These are phyloP conservation scores for Plenodomus biglobosus DNA, from an alignment of 2,329 filamentous ascomycete genomes.

Conservation along the genomic window DNA sequence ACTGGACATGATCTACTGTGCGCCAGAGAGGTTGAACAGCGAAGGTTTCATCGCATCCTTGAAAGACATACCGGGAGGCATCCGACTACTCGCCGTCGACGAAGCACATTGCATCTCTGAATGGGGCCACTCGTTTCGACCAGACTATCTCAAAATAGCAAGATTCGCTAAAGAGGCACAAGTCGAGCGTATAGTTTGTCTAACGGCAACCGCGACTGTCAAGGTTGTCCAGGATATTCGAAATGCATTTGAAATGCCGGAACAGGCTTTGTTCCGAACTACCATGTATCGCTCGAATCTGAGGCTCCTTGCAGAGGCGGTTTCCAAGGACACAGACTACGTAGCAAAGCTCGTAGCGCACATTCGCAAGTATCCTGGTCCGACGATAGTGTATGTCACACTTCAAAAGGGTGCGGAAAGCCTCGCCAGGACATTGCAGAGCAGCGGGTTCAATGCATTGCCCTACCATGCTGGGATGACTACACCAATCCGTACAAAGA, in stretches of 20 bases:
- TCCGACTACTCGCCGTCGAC: conserved; percentile 88
- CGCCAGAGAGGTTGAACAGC: conserved; percentile 92
- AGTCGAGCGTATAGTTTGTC: conserved; percentile 71
- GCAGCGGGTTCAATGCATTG: conserved; percentile 67
- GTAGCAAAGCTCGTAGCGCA: conserved; percentile 67
- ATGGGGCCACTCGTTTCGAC: conserved; percentile 96
- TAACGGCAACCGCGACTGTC: conserved; percentile 90
- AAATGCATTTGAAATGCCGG: conserved; percentile 89
- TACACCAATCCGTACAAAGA: conserved; percentile 62
- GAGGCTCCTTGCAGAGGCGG: conserved; percentile 58
- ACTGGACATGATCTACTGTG: conserved; percentile 87
- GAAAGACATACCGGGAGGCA: conserved; percentile 63
- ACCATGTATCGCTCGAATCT: conserved; percentile 63
- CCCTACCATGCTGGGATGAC: conserved; percentile 84
- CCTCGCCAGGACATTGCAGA: conserved; percentile 66
- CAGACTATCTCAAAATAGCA: conserved; percentile 78
- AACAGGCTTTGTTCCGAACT: conserved; percentile 58
- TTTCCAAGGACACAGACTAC: conserved; percentile 68
- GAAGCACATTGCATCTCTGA: conserved; percentile 96
- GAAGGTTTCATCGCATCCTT: conserved; percentile 65
- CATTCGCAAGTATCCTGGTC: conserved; percentile 54
- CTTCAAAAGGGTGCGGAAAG: conserved; percentile 59
- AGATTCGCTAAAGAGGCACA: conserved; percentile 77
- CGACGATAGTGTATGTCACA: conserved; percentile 64
- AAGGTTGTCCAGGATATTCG: conserved; percentile 70